Conservation (phyloP, 345 rosid genomes). For the Melaleuca alternifolia region DNA sequence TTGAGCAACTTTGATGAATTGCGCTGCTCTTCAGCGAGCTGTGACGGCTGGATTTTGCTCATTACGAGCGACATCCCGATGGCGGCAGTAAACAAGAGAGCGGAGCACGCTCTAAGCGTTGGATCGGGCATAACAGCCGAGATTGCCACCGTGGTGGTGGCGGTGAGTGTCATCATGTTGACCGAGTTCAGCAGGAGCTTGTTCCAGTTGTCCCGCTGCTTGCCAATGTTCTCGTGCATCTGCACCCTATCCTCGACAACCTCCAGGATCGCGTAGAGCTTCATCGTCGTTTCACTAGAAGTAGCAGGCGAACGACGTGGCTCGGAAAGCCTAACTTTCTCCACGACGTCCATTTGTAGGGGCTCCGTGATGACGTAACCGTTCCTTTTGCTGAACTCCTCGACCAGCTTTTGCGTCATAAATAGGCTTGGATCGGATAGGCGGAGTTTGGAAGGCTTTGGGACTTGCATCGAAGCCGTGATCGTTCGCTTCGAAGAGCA, state of each 20-base stretch:
- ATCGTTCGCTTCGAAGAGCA: background rate
- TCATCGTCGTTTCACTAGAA: background rate
- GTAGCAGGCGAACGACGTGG: background rate
- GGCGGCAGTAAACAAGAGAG: constrained; percentile 18
- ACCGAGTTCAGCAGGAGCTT: constrained; percentile 44
- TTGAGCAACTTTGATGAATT: constrained; percentile 18
- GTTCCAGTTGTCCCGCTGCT: constrained; percentile 69
- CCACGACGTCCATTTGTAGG: background rate
- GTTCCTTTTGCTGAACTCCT: background rate
- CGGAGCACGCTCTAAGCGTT: background rate
- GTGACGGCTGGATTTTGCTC: constrained; percentile 35
- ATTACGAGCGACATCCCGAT: constrained; percentile 17
- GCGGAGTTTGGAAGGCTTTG: background rate
- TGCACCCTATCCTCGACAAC: constrained; percentile 50
- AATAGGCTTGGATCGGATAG: background rate
- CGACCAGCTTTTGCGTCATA: background rate
- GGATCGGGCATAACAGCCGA: background rate
- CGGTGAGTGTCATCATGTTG: constrained; percentile 58
- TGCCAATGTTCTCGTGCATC: constrained; percentile 58
- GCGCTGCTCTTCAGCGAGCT: constrained; percentile 33
- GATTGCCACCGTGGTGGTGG: constrained; percentile 14
- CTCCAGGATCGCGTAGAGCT: constrained; percentile 40
- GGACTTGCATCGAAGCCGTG: background rate
- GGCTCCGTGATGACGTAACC: background rate
- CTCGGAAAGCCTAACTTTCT: background rate